Percentiles rank a stretch among this genome's conserved stretches.
Conservation (phyloP, 23 red algal genomes). For the Porphyridium purpureum region DNA sequence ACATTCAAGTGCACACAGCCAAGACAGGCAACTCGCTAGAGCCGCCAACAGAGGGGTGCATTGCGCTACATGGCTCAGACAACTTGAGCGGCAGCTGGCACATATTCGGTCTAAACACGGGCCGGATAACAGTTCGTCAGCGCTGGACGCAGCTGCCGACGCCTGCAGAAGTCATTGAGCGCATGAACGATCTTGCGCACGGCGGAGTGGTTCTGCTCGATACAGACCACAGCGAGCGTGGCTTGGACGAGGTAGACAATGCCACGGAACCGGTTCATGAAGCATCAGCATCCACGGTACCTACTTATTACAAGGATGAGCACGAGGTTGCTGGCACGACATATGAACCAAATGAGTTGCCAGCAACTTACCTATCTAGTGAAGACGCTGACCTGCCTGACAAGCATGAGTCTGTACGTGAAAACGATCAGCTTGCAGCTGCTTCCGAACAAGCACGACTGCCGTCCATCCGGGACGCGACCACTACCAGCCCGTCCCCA, state of each 20-base stretch:
- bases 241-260: not conserved
- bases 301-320: not conserved
- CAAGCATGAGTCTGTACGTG: too few relatives aligned
- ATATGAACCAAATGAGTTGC: too few relatives aligned
- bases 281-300: conserved; percentile 4
- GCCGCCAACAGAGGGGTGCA: conserved; percentile 1
- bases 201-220: not conserved
- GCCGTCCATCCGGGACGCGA: too few relatives aligned
- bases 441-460: too few relatives aligned
- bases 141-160: conserved; percentile 4
- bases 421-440: too few relatives aligned
- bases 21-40: conserved; percentile 13
- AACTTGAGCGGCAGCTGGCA: not conserved
- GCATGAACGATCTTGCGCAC: conserved; percentile 3
- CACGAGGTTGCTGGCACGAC: too few relatives aligned
- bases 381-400: too few relatives aligned
- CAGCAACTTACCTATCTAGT: too few relatives aligned
- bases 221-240: not conserved
- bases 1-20: conserved; percentile 4
- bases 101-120: conserved; percentile 9
- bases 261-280: not conserved
- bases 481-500: too few relatives aligned
- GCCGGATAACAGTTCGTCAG: conserved; percentile 1
- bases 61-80: conserved; percentile 4
- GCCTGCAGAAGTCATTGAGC: conserved; percentile 6